These are phyloP conservation scores for Globisporangium cederbergense DNA, from an alignment of 352 stramenopile genomes.

Conservation along the genomic window DNA sequence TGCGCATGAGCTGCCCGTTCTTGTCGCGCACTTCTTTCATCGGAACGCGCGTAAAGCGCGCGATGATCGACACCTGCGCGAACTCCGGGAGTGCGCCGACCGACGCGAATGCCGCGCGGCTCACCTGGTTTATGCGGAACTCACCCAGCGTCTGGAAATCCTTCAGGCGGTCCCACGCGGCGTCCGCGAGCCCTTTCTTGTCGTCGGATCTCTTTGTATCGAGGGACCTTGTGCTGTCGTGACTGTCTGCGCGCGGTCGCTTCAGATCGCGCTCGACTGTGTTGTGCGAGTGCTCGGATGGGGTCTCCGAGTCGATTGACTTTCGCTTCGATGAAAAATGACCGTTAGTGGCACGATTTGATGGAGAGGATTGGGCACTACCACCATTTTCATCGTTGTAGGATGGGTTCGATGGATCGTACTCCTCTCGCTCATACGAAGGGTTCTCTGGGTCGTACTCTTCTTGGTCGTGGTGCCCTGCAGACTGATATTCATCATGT, in stretches of 20 bases:
- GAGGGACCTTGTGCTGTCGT: constrained; percentile 21
- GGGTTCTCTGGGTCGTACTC: constrained; percentile 44
- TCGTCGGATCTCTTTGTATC: constrained; percentile 27
- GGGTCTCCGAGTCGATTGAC: not conserved
- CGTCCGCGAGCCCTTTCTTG: constrained; percentile 52
- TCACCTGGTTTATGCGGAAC: constrained; percentile 73
- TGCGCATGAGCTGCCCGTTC: constrained; percentile 71
- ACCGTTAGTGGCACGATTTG: not conserved
- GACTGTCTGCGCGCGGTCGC: constrained; percentile 25
- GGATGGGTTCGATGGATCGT: constrained; percentile 12
- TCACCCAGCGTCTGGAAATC: constrained; percentile 54
- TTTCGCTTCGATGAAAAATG: constrained; percentile 5
- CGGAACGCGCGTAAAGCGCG: constrained; percentile 58
- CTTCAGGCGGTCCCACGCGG: constrained; percentile 73
- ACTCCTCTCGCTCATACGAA: constrained; percentile 14
- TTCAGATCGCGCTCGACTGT: constrained; percentile 5
- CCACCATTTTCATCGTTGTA: constrained; percentile 1
- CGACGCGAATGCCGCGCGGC: constrained; percentile 59
- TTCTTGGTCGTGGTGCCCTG: constrained; percentile 25
- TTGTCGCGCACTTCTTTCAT: constrained; percentile 72
- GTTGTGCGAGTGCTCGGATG: constrained; percentile 13
- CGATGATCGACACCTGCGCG: constrained; percentile 66
- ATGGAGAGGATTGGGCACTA: not conserved
- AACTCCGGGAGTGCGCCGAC: constrained; percentile 72
- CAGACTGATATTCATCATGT: constrained; percentile 9